Percentiles rank a stretch among this genome's conserved stretches.
Evolutionary conservation across 2,329 filamentous ascomycete genomes (phyloP).

Genomic region (Aspergillus sp.): DNA sequence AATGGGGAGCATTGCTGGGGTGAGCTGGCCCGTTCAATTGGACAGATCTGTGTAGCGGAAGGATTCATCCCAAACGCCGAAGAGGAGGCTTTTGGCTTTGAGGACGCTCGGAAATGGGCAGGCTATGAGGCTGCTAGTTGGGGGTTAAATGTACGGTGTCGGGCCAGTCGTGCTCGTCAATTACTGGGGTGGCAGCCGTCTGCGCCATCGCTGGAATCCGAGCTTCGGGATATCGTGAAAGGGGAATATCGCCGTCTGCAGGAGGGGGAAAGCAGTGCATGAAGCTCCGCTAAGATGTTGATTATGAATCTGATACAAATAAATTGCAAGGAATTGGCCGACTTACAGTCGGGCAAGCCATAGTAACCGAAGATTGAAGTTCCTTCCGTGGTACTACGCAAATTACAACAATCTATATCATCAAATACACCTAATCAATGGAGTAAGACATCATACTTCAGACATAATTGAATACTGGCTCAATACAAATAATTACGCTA

Average conservation of each 20-base stretch:
- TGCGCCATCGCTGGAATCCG: neutral
- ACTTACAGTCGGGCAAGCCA: too few relatives aligned
- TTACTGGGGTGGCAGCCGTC: slow-evolving; percentile 6
- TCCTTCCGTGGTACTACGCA: too few relatives aligned
- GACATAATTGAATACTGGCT: neutral
- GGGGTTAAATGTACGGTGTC: slow-evolving; percentile 16
- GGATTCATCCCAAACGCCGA: slow-evolving; percentile 1
- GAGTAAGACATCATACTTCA: neutral
- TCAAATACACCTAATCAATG: too few relatives aligned
- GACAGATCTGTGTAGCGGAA: neutral
- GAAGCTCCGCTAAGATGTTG: too few relatives aligned
- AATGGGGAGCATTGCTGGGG: slow-evolving; percentile 13
- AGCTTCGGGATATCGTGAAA: slow-evolving; percentile 8
- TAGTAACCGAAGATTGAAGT: too few relatives aligned
- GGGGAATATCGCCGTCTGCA: slow-evolving; percentile 5
- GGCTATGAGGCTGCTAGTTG: slow-evolving; percentile 16
- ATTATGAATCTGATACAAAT: too few relatives aligned
- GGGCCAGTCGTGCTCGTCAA: slow-evolving; percentile 5
- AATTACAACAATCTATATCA: too few relatives aligned
- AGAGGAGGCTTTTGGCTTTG: neutral
- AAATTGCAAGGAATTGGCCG: too few relatives aligned
- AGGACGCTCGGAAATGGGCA: slow-evolving; percentile 3
- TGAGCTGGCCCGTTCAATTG: slow-evolving; percentile 7
- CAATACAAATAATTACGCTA: neutral
- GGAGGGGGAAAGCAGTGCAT: too few relatives aligned